These are phyloP conservation scores for Pseudogymnoascus sp. DNA, from an alignment of 2,329 filamentous ascomycete species.

Conservation along the genomic window DNA sequence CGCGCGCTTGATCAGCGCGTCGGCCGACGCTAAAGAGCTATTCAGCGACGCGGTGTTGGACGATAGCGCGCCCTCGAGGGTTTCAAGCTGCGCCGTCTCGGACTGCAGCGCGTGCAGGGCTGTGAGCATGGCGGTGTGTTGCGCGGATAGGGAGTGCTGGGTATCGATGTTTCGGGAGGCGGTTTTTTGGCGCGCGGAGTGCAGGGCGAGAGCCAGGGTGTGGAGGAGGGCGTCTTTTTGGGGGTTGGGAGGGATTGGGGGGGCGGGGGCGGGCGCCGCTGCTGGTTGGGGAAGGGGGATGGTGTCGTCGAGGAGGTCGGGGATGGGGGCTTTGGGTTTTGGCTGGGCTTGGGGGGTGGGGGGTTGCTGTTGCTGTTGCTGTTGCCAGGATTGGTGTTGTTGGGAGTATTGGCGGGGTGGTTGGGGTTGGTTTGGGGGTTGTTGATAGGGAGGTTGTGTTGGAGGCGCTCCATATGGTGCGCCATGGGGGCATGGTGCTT, in stretches of 20 bases:
- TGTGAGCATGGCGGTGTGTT: too few species aligned
- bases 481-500: not conserved
- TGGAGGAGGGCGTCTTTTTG: too few species aligned
- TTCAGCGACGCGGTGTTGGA: too few species aligned
- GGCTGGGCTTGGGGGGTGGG: constrained; percentile 29
- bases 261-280: constrained; percentile 49
- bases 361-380: constrained; percentile 21
- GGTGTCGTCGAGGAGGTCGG: constrained; percentile 47
- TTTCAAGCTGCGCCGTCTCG: too few species aligned
- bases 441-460: not conserved
- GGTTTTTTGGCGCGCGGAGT: too few species aligned
- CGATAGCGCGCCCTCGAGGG: too few species aligned
- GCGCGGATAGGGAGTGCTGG: too few species aligned
- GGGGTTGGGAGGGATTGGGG: constrained; percentile 87
- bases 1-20: too few species aligned
- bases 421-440: constrained; percentile 12
- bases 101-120: too few species aligned
- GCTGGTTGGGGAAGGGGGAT: constrained; percentile 34
- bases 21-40: too few species aligned
- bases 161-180: too few species aligned
- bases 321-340: constrained; percentile 24
- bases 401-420: constrained; percentile 21
- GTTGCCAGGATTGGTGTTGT: constrained; percentile 23
- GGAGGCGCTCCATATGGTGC: constrained; percentile 15
- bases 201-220: too few species aligned